These are phyloP conservation scores for Nicotiana sylvestris DNA, from an alignment of 257 asterid species.

Conservation along the genomic window DNA sequence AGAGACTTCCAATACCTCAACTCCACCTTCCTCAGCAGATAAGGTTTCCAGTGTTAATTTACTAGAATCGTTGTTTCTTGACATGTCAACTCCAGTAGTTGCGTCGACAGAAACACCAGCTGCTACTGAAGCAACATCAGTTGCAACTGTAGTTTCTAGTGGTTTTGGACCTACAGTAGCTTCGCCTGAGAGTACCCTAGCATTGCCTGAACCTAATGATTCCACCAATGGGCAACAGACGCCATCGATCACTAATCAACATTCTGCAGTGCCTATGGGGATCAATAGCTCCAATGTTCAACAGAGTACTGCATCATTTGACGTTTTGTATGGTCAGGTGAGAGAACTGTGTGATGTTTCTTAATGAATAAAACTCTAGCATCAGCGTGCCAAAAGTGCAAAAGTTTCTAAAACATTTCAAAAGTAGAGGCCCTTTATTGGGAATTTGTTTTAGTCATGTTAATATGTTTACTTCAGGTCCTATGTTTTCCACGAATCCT, in stretches of 20 bases:
- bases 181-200: constrained; percentile 10
- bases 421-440: not conserved
- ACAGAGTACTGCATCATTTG: constrained; percentile 27
- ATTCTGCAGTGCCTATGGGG: constrained; percentile 10
- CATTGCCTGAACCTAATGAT: constrained; percentile 14
- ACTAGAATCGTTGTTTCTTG: constrained; percentile 53
- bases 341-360: not conserved
- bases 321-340: constrained; percentile 34
- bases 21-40: constrained; percentile 27
- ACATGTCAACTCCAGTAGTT: constrained; percentile 32
- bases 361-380: not conserved
- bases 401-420: not conserved
- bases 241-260: constrained; percentile 11
- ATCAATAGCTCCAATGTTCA: constrained; percentile 16
- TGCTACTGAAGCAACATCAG: constrained; percentile 10
- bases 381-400: not conserved
- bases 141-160: constrained; percentile 18
- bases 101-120: constrained; percentile 24
- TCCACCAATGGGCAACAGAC: constrained; percentile 17
- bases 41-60: constrained; percentile 28
- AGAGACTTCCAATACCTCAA: constrained; percentile 16
- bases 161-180: constrained; percentile 18
- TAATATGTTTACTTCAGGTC: not conserved
- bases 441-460: not conserved
- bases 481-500: not conserved